Evolutionary conservation across 2,329 filamentous ascomycete genomes (phyloP).

Genomic region (Pestalotiopsis sp.): DNA sequence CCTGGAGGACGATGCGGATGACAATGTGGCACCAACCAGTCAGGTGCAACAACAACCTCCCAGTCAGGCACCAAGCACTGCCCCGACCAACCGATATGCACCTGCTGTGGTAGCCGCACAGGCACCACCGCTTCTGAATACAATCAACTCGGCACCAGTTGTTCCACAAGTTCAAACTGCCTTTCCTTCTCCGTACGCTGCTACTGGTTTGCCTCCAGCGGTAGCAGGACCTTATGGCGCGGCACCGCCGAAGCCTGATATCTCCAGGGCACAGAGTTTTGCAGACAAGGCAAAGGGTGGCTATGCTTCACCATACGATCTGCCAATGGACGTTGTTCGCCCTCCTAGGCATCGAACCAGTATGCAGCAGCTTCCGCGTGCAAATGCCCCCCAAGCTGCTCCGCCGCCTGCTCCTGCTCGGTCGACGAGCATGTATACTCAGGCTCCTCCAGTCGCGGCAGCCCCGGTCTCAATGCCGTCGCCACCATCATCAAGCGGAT

Average conservation of each 20-base stretch:
- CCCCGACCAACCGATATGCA: conserved; percentile 37
- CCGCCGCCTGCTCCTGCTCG: conserved; percentile 34
- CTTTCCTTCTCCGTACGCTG: conserved; percentile 31
- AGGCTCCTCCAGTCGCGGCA: conserved; percentile 24
- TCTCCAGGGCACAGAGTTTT: conserved; percentile 76
- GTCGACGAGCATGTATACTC: conserved; percentile 57
- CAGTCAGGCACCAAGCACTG: conserved; percentile 25
- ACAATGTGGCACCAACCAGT: conserved; percentile 21
- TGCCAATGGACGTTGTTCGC: conserved; percentile 85
- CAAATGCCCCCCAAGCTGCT: conserved; percentile 42
- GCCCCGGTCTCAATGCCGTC: conserved; percentile 28
- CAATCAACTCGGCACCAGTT: conserved; percentile 52
- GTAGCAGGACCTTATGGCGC: conserved; percentile 34
- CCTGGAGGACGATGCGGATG: conserved; percentile 59
- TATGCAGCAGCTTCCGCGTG: conserved; percentile 55
- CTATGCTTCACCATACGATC: conserved; percentile 92
- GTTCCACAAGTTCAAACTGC: conserved; percentile 24
- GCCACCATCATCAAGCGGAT: conserved; percentile 41
- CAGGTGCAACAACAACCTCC: conserved; percentile 25
- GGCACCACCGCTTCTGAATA: conserved; percentile 33
- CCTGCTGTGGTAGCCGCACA: conserved; percentile 28
- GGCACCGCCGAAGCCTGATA: conserved; percentile 43
- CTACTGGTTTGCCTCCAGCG: conserved; percentile 23
- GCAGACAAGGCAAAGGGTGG: conserved; percentile 88
- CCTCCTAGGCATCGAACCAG: conserved; percentile 65